Percentiles rank a stretch among this genome's conserved stretches.
Evolutionary conservation across 1,139 yeast genomes (phyloP).

Genomic region (Yamadazyma blattariae): DNA sequence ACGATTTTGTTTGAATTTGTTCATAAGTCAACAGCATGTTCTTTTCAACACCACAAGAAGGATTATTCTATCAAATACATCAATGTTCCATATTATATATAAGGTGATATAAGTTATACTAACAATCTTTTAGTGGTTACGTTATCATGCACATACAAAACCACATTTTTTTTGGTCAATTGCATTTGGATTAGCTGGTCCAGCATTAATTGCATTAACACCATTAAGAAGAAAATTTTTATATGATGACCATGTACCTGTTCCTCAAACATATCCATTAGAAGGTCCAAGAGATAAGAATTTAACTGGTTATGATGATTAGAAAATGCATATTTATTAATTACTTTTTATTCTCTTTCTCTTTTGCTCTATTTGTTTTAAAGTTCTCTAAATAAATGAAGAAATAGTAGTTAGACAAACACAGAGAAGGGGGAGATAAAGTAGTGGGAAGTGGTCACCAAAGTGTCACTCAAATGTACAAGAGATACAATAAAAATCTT

Average conservation of each 20-base stretch:
- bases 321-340: conserved; percentile 8
- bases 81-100: no score
- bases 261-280: conserved; percentile 70
- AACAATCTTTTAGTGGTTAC: conserved; percentile 54
- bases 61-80: no score
- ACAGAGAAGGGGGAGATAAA: no score
- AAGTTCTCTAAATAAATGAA: no score
- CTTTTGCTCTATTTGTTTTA: background rate
- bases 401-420: no score
- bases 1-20: no score
- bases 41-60: no score
- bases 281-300: conserved; percentile 49
- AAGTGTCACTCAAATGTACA: no score
- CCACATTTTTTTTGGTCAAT: conserved; percentile 78
- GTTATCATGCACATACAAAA: conserved; percentile 75
- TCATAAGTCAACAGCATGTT: no score
- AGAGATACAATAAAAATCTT: no score
- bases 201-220: conserved; percentile 57
- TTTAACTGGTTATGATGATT: conserved; percentile 58
- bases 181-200: conserved; percentile 65
- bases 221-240: conserved; percentile 71
- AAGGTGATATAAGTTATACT: conserved; percentile 4
- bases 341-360: background rate
- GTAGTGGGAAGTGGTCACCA: no score
- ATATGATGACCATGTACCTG: conserved; percentile 64